Base-by-base conservation (phyloP, 768 basidiomycete genomes). In the Amanita pseudoporphyria region DNA sequence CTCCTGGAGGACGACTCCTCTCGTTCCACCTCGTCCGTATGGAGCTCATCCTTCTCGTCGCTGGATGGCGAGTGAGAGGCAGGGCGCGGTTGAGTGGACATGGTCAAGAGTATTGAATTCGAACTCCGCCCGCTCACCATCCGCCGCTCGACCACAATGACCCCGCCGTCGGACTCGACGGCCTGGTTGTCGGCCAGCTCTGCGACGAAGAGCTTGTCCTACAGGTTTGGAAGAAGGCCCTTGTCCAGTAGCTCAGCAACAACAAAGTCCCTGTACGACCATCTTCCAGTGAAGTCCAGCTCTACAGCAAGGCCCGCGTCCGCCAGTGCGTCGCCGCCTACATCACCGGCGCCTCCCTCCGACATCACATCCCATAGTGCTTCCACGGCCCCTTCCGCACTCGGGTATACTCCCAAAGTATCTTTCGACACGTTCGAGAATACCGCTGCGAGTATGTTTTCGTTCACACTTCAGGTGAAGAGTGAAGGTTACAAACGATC, bases 371-470 rank as follows among this genome's bases (percentile, higher is more conserved):
- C 3, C 7, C 26, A 28, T 3, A 51, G 51, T 40, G 47, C 56
- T 38, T 44, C 49, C 7, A 47, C 54, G 41, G 36, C 42, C 38
- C 58, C 55, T 52, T 52, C 44, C 47, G 62, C 54, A 10, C 57
- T 61, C 10, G 65, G 67, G 1, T 79, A 77, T 58, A 82, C 78
- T 7, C 76, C 79, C 7, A 84, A 85, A 57, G 89, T 91, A 19
- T 87, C 86, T 2, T 90, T 90, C 60, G 89, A 91, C 62, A 91
- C 88, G 0, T 88, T 92, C 49, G 87, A 89, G 67, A 87, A 89
- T 62, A 74, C 82, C 9, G 78, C 72, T 21, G 84, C 84, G 6
- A 76, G 77, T 60, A 87, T 92, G 85, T 91, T 92, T 67, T 84
- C 80, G n/a, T 90, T 81, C 59, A 90, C 89, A 0, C 76, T 92